Percentiles rank a stretch among this genome's conserved stretches.
These are phyloP conservation scores for Aspergillus baeticus DNA, from an alignment of 495 filamentous ascomycete species.

Conservation along the genomic window DNA sequence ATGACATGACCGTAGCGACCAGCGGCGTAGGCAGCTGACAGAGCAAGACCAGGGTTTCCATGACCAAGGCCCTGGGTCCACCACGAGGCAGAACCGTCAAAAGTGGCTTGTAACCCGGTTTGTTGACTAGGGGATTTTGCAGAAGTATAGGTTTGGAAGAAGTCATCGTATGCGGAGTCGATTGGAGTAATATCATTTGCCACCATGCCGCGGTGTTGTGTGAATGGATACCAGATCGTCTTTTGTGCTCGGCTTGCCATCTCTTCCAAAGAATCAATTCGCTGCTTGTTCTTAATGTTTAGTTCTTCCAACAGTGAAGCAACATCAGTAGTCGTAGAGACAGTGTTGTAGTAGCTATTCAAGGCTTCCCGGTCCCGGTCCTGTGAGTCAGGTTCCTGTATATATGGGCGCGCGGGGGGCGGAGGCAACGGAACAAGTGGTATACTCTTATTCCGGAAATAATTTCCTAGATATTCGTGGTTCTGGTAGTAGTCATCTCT, in stretches of 20 bases:
- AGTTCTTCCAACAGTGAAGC: constrained; percentile 46
- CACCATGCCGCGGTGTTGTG: constrained; percentile 64
- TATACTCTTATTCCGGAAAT: constrained; percentile 60
- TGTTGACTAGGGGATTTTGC: constrained; percentile 6
- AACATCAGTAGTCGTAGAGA: constrained; percentile 35
- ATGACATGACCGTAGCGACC: constrained; percentile 85
- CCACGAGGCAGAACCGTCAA: constrained; percentile 81
- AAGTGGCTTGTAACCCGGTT: constrained; percentile 53
- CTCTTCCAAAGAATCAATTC: constrained; percentile 53
- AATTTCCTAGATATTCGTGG: constrained; percentile 58
- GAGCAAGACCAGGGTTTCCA: constrained; percentile 62
- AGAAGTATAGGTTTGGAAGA: constrained; percentile 59
- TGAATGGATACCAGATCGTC: constrained; percentile 79
- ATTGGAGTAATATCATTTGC: constrained; percentile 63
- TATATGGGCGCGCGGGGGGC: constrained; percentile 46
- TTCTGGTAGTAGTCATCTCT: constrained; percentile 61
- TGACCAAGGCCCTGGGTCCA: constrained; percentile 85
- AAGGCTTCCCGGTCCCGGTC: constrained; percentile 53
- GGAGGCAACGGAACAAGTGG: constrained; percentile 49
- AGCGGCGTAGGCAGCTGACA: constrained; percentile 73
- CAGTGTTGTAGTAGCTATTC: constrained; percentile 54
- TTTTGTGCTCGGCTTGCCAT: constrained; percentile 58
- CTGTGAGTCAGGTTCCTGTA: constrained; percentile 27
- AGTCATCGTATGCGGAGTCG: constrained; percentile 73
- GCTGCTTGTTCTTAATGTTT: constrained; percentile 41